Conservation (phyloP, 2,329 filamentous ascomycete genomes). For the Sclerotinia nivalis region DNA sequence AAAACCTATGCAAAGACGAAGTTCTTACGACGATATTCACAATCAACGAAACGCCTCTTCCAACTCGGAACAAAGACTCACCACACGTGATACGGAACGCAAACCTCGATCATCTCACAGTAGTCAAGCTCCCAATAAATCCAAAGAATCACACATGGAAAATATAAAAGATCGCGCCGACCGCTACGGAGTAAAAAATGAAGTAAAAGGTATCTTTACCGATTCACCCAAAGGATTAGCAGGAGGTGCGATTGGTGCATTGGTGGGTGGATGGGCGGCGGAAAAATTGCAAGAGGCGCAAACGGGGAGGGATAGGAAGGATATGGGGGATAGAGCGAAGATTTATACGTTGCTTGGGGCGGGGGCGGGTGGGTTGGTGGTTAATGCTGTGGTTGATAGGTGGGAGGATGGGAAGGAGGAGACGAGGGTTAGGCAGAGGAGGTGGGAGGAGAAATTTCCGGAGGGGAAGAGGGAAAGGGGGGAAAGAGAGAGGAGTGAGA, state of each 20-base stretch:
- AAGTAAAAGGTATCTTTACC: conserved; percentile 32
- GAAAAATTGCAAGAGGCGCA: conserved; percentile 30
- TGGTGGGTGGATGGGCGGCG: conserved; percentile 36
- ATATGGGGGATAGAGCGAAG: conserved; percentile 24
- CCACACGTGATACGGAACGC: neutral
- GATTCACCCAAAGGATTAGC: conserved; percentile 29
- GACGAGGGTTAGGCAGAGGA: conserved; percentile 23
- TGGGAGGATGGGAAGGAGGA: conserved; percentile 32
- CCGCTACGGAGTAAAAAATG: conserved; percentile 29
- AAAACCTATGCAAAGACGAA: neutral
- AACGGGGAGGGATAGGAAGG: conserved; percentile 26
- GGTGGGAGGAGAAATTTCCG: conserved; percentile 22
- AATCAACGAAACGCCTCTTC: neutral
- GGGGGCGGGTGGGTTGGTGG: conserved; percentile 35
- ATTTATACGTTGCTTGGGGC: conserved; percentile 36
- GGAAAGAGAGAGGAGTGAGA: neutral
- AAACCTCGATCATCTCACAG: neutral
- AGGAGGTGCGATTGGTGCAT: conserved; percentile 33
- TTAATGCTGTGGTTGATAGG: conserved; percentile 35
- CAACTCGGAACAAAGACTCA: neutral
- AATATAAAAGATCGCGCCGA: conserved; percentile 10
- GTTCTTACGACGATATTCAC: conserved; percentile 20
- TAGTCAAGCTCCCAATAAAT: no score
- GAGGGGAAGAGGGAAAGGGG: conserved; percentile 9
- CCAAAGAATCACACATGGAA: neutral